A percentile compares a stretch with the other conserved stretches of the same genome.
Conservation (phyloP, 371 early-diverging fungal species). For the Parasitella parasitica region DNA sequence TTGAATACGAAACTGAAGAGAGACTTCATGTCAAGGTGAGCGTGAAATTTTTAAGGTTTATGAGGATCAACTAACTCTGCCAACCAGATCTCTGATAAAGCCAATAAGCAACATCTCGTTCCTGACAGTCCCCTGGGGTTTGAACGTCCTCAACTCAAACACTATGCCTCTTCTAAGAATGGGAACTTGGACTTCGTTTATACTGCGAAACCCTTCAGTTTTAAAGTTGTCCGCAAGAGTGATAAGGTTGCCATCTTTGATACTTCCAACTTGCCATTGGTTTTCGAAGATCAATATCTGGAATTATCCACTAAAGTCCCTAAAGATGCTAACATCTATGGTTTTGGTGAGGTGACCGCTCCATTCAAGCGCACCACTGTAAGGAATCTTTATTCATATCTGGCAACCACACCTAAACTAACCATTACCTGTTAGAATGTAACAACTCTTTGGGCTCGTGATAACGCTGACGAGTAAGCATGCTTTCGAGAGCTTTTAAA, state of each 20-base stretch:
- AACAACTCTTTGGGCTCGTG: slow-evolving; percentile 59
- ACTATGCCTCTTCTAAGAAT: slow-evolving; percentile 13
- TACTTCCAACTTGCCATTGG: slow-evolving; percentile 53
- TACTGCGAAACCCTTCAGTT: slow-evolving; percentile 53
- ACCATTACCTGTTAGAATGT: slow-evolving; percentile 16
- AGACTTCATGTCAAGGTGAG: slow-evolving; percentile 51
- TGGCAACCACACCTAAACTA: too few relatives aligned
- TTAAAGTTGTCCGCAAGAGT: slow-evolving; percentile 50
- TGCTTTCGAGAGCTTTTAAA: too few relatives aligned
- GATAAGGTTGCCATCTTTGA: slow-evolving; percentile 58
- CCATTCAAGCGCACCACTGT: slow-evolving; percentile 47
- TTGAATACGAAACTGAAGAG: slow-evolving; percentile 52
- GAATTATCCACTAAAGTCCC: slow-evolving; percentile 58
- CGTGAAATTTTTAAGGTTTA: too few relatives aligned
- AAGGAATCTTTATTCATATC: neutral
- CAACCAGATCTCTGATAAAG: slow-evolving; percentile 47
- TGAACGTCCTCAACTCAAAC: slow-evolving; percentile 14
- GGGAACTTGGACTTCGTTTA: slow-evolving; percentile 48
- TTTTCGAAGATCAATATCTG: slow-evolving; percentile 72
- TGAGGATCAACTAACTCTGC: neutral
- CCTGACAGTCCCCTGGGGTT: slow-evolving; percentile 51
- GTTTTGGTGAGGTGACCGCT: slow-evolving; percentile 66
- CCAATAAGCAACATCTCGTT: slow-evolving; percentile 50
- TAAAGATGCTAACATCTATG: slow-evolving; percentile 64
- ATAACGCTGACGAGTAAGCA: slow-evolving; percentile 48